Evolutionary conservation across 257 asterid species (phyloP), one percentile per base, ranked within the genome.

Genomic region (Fraxinus pennsylvanica): DNA sequence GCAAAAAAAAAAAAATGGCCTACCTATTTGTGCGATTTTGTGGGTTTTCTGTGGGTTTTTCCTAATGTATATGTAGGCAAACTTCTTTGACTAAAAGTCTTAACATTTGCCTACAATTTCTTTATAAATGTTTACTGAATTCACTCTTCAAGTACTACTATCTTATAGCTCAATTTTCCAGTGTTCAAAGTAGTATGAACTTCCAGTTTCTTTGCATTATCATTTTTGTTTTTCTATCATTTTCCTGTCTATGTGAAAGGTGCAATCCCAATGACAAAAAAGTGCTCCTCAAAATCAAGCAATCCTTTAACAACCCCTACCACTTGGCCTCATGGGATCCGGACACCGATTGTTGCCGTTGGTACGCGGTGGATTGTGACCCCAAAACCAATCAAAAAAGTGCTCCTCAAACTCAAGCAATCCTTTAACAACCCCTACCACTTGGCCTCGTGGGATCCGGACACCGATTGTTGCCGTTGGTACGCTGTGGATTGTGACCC

Each of bases 251-350:
- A 4, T 43, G 73, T 14, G 78, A 73, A 30, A 73, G 74, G 5
- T 79, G 82, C 75, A 47, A 79, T 4, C 79, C 82, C 74, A 47
- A 66, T 39, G 82, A 79, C 78, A 73, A 79, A 74, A 79, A 79
- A 66, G 74, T 71, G 27, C 82, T 79, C 69, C 63, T 79, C 17
- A 38, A 73, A 66, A 45, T 79, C 79, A 73, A 79, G 13, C 47
- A 79, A 45, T 57, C 22, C 10, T n/a, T 79, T 61, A 59, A 70
- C 32, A 66, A 73, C 43, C 74, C 82, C 21, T 17, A 35, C 43
- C 69, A 72, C 59, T 32, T 79, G 41, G 1, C 50, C 17, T 54
- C 79, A 6, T 85, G 86, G 86, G 69, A 38, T 30, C 81, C 84
- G 12, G 57, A 77, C 19, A 77, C 82, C 2, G 86, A 79, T 45